These are phyloP conservation scores for Candida tallmaniae DNA, from an alignment of 805 yeast species.

Conservation along the genomic window DNA sequence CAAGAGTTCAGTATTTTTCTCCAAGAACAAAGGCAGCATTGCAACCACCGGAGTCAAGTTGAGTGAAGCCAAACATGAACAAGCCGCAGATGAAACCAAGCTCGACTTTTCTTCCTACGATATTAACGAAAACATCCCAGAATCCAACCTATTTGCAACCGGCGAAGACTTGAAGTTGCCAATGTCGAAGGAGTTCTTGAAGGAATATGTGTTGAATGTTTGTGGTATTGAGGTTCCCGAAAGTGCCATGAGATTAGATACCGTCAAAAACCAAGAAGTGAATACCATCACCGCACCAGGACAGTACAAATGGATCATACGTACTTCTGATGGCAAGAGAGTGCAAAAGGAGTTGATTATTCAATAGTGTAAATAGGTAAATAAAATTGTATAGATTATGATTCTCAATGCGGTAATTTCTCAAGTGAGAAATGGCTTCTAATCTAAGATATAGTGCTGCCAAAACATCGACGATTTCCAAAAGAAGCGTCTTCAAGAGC, in stretches of 20 bases:
- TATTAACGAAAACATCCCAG: conserved; percentile 27
- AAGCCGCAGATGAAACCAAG: too few species aligned
- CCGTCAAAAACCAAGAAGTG: background rate
- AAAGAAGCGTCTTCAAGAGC: conserved; percentile 17
- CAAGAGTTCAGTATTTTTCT: conserved; percentile 3
- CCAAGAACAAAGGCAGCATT: conserved; percentile 5
- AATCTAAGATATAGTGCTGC: conserved; percentile 37
- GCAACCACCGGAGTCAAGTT: conserved; percentile 4
- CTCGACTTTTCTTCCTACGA: conserved; percentile 31
- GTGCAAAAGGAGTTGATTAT: conserved; percentile 4
- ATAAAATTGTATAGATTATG: too few species aligned
- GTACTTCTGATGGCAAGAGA: conserved; percentile 22
- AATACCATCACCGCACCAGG: conserved; percentile 17
- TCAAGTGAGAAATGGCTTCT: too few species aligned
- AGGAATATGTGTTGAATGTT: conserved; percentile 20
- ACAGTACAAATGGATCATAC: conserved; percentile 22
- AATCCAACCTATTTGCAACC: conserved; percentile 15
- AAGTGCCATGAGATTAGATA: conserved; percentile 16
- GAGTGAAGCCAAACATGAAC: too few species aligned
- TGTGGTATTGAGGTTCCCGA: conserved; percentile 30
- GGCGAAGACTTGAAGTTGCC: conserved; percentile 22
- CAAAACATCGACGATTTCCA: conserved; percentile 29
- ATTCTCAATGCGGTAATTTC: too few species aligned
- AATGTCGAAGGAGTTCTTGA: conserved; percentile 21
- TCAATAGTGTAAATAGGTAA: conserved; percentile 2